A percentile compares a stretch with the other conserved stretches of the same genome.
Evolutionary conservation across 2,329 filamentous ascomycete genomes (phyloP).

Genomic region (Hypoxylon sp.): DNA sequence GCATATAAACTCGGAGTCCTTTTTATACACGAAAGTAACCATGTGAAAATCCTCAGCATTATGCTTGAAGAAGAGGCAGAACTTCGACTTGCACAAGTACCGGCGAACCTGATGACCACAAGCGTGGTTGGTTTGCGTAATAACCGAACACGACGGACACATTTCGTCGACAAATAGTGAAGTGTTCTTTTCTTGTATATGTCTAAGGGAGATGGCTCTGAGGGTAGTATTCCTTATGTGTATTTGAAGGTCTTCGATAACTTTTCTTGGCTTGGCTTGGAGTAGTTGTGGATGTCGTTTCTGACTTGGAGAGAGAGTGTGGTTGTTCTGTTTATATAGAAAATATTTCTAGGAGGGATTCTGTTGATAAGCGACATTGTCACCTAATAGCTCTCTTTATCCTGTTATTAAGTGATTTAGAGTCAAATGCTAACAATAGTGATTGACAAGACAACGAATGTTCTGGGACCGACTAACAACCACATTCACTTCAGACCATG

Average conservation of each 20-base stretch:
- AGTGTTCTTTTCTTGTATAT: neutral
- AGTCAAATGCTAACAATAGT: neutral
- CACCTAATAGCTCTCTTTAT: conserved; percentile 2
- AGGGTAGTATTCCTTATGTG: neutral
- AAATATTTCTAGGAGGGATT: neutral
- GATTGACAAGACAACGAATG: neutral
- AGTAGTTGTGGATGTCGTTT: neutral
- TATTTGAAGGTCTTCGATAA: neutral
- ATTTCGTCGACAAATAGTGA: neutral
- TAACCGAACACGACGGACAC: conserved; percentile 1
- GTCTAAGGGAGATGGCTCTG: neutral
- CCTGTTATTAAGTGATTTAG: neutral
- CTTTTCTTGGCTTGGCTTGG: neutral
- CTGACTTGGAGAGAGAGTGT: neutral
- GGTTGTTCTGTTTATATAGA: neutral
- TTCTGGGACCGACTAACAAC: neutral
- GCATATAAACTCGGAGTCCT: neutral
- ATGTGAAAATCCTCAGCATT: conserved; percentile 12
- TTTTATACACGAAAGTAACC: neutral
- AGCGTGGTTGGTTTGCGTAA: conserved; percentile 13
- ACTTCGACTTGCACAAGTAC: neutral
- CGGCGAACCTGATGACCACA: conserved; percentile 30
- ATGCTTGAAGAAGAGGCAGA: conserved; percentile 37
- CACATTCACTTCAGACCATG: neutral
- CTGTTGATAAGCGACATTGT: neutral